These are phyloP conservation scores for Rhizopogon rudus DNA, from an alignment of 768 basidiomycete genomes.

Conservation along the genomic window DNA sequence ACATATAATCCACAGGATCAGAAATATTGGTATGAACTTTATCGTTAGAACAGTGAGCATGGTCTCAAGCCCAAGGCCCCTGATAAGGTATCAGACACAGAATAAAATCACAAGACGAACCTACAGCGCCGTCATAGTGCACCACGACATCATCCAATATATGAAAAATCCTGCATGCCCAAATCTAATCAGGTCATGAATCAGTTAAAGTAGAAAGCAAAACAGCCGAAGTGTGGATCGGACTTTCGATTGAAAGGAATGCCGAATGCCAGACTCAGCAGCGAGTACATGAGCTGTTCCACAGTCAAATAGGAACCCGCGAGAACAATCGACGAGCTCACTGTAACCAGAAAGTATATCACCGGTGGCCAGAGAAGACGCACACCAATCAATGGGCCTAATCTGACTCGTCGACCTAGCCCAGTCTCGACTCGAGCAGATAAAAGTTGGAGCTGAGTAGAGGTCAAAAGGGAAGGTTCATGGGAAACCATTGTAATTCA, in stretches of 20 bases:
- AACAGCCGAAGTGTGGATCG: constrained; percentile 9
- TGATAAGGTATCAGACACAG: constrained; percentile 15
- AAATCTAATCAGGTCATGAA: constrained; percentile 26
- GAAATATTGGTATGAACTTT: constrained; percentile 53
- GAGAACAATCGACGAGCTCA: constrained; percentile 13
- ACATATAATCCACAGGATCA: constrained; percentile 63
- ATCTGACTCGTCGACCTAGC: constrained; percentile 31
- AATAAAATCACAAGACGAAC: constrained; percentile 15
- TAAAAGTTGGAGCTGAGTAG: constrained; percentile 25
- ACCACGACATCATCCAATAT: constrained; percentile 63
- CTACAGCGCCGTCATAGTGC: constrained; percentile 51
- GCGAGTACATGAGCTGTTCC: constrained; percentile 47
- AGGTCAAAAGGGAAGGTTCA: not conserved
- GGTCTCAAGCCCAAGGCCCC: constrained; percentile 58
- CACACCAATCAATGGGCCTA: constrained; percentile 34
- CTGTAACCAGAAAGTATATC: constrained; percentile 38
- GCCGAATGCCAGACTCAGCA: constrained; percentile 55
- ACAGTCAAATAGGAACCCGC: not conserved
- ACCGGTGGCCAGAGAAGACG: constrained; percentile 34
- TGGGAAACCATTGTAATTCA: not conserved
- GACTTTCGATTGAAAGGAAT: constrained; percentile 47
- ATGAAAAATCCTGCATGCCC: constrained; percentile 50
- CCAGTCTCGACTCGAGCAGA: constrained; percentile 32
- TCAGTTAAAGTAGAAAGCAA: not conserved
- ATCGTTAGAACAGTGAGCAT: constrained; percentile 50